These are phyloP conservation scores for Desmodesmus armatus DNA, from an alignment of 139 green algal species.

Conservation along the genomic window DNA sequence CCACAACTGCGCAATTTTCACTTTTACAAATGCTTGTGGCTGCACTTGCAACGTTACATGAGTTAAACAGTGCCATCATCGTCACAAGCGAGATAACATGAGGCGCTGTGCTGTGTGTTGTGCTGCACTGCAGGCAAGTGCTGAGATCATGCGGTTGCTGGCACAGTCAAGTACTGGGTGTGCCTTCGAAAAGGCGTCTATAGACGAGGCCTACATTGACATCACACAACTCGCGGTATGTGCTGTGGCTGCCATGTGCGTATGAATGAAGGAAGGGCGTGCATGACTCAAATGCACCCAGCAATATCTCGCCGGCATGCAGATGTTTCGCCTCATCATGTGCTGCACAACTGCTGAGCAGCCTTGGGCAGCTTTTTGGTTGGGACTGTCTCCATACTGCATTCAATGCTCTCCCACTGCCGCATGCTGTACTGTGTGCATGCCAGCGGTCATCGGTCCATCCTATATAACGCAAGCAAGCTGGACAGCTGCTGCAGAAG, in stretches of 20 bases:
- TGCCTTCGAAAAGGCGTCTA: conserved; percentile 78
- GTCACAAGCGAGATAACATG: too few relatives aligned
- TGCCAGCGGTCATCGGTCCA: too few relatives aligned
- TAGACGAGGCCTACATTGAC: conserved; percentile 96
- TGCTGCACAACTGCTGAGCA: not conserved
- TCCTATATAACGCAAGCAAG: too few relatives aligned
- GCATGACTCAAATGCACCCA: not conserved
- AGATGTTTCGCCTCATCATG: not conserved
- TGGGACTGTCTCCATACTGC: too few relatives aligned
- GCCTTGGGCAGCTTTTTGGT: too few relatives aligned
- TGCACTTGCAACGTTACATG: not conserved
- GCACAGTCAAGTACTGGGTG: conserved; percentile 49
- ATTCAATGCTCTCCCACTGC: not conserved
- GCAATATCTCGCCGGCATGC: not conserved
- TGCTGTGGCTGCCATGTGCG: too few relatives aligned
- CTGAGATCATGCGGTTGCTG: conserved; percentile 73
- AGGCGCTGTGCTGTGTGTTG: too few relatives aligned
- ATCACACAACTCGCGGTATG: conserved; percentile 67
- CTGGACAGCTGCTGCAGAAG: too few relatives aligned
- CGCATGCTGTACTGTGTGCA: not conserved
- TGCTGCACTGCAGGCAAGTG: conserved; percentile 55
- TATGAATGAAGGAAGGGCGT: too few relatives aligned
- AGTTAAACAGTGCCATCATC: not conserved
- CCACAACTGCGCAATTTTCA: not conserved
- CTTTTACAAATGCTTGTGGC: not conserved